Evolutionary conservation across 1,139 yeast genomes (phyloP).

Genomic region (Debaryomyces fabryi): DNA sequence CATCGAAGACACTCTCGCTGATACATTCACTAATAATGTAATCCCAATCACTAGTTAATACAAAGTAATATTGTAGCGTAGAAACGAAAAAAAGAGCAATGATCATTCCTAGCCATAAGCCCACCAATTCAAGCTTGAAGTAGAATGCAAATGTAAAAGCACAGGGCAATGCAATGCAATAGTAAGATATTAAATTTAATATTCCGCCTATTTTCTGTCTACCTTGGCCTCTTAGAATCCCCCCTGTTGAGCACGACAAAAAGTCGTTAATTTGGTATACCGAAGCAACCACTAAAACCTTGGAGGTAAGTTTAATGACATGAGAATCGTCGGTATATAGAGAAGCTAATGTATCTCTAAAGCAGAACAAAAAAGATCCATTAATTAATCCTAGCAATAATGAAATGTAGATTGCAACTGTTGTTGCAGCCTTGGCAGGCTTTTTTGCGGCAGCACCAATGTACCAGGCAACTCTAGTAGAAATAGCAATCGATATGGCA

Average conservation of each 20-base stretch:
- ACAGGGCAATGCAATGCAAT: slow-evolving; percentile 59
- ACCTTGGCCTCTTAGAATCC: slow-evolving; percentile 68
- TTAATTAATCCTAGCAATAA: slow-evolving; percentile 46
- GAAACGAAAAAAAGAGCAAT: slow-evolving; percentile 55
- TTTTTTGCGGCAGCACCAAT: slow-evolving; percentile 68
- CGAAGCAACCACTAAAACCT: slow-evolving; percentile 57
- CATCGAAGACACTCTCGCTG: slow-evolving; percentile 44
- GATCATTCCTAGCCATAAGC: slow-evolving; percentile 67
- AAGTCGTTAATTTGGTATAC: slow-evolving; percentile 62
- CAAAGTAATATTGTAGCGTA: slow-evolving; percentile 47
- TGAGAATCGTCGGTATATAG: slow-evolving; percentile 53
- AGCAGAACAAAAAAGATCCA: slow-evolving; percentile 38
- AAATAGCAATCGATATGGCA: slow-evolving; percentile 72
- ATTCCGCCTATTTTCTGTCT: slow-evolving; percentile 67
- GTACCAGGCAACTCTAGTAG: slow-evolving; percentile 77
- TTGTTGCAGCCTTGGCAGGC: slow-evolving; percentile 48
- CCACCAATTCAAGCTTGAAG: slow-evolving; percentile 46
- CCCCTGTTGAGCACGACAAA: slow-evolving; percentile 57
- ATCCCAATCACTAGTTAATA: slow-evolving; percentile 59
- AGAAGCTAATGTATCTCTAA: slow-evolving; percentile 45
- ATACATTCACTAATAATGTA: slow-evolving; percentile 46
- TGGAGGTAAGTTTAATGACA: slow-evolving; percentile 54
- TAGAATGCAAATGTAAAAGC: slow-evolving; percentile 58
- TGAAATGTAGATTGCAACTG: slow-evolving; percentile 46
- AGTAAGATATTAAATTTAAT: slow-evolving; percentile 58